These are phyloP conservation scores for Leccinum fallax DNA, from an alignment of 1,284 basidiomycete genomes.

Conservation along the genomic window DNA sequence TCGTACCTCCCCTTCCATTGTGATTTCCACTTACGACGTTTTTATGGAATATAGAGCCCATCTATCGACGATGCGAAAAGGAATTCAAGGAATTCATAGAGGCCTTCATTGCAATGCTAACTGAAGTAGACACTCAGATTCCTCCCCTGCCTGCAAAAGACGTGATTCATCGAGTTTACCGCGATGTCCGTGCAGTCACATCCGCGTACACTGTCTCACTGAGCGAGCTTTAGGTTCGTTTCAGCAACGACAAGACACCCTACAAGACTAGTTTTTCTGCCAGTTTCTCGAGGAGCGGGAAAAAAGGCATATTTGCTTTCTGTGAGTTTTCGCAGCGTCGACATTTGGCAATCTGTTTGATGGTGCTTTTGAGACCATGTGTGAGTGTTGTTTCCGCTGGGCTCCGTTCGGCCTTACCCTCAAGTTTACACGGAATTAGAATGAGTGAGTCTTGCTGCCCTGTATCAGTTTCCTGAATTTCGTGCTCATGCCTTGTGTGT, in stretches of 20 bases:
- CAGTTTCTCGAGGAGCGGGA: conserved; percentile 76
- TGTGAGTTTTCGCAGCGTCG: conserved; percentile 51
- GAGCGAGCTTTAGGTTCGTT: conserved; percentile 62
- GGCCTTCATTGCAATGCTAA: conserved; percentile 63
- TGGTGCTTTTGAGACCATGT: conserved; percentile 41
- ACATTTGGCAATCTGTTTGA: conserved; percentile 10
- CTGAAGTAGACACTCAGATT: conserved; percentile 76
- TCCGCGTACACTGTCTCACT: not conserved
- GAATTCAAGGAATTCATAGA: conserved; percentile 89
- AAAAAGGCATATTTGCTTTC: conserved; percentile 76
- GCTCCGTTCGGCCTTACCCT: not conserved
- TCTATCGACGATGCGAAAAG: conserved; percentile 80
- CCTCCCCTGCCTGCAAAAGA: conserved; percentile 87
- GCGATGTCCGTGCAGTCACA: conserved; percentile 58
- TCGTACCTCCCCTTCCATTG: not conserved
- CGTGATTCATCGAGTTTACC: conserved; percentile 82
- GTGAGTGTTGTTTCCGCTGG: conserved; percentile 25
- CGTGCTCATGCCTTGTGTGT: conserved; percentile 10
- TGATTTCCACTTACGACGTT: not conserved
- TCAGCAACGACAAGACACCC: conserved; percentile 92
- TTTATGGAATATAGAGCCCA: conserved; percentile 58
- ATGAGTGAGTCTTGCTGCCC: conserved; percentile 18
- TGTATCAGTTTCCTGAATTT: not conserved
- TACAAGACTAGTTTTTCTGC: conserved; percentile 84
- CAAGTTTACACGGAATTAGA: conserved; percentile 13